Evolutionary conservation across 768 basidiomycete genomes (phyloP).

Genomic region (Scleroderma citrinum): DNA sequence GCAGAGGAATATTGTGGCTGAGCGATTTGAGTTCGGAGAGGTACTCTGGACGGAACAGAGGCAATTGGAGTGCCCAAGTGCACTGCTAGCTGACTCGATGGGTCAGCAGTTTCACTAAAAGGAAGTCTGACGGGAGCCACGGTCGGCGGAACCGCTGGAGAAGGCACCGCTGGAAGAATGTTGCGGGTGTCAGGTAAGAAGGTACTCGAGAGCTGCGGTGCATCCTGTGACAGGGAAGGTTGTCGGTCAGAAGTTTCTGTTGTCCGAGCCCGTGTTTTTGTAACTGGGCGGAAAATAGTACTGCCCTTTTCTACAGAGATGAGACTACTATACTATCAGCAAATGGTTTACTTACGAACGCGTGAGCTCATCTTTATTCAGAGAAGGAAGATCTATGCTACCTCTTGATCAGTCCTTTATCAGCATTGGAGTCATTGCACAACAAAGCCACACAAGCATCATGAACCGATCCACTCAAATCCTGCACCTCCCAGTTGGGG

Average conservation of each 20-base stretch:
- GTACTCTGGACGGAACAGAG: constrained; percentile 14
- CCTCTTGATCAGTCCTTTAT: no score
- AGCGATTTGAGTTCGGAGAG: constrained; percentile 1
- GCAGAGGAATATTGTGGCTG: neutral
- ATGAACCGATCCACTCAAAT: constrained; percentile 23
- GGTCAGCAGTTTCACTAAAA: constrained; percentile 3
- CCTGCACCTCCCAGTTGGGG: constrained; percentile 48
- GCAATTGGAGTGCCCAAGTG: constrained; percentile 14
- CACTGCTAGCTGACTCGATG: constrained; percentile 2
- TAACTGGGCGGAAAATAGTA: constrained; percentile 63
- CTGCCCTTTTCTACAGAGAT: constrained; percentile 60
- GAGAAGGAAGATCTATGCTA: no score
- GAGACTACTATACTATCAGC: neutral
- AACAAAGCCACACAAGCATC: constrained; percentile 25
- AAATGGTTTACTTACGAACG: constrained; percentile 49
- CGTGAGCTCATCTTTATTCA: constrained; percentile 39
- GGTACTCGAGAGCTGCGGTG: constrained; percentile 2
- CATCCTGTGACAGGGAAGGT: constrained; percentile 12
- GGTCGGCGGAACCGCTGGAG: constrained; percentile 2
- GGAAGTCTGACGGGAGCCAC: constrained; percentile 5
- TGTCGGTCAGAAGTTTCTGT: constrained; percentile 17
- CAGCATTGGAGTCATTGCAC: neutral
- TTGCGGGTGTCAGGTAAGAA: constrained; percentile 4
- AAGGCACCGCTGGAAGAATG: neutral
- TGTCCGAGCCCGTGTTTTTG: constrained; percentile 46